A percentile compares a stretch with the other conserved stretches of the same genome.
These are phyloP conservation scores for Dactylellina parvicollis DNA, from an alignment of 2,329 filamentous ascomycete species.

Conservation along the genomic window DNA sequence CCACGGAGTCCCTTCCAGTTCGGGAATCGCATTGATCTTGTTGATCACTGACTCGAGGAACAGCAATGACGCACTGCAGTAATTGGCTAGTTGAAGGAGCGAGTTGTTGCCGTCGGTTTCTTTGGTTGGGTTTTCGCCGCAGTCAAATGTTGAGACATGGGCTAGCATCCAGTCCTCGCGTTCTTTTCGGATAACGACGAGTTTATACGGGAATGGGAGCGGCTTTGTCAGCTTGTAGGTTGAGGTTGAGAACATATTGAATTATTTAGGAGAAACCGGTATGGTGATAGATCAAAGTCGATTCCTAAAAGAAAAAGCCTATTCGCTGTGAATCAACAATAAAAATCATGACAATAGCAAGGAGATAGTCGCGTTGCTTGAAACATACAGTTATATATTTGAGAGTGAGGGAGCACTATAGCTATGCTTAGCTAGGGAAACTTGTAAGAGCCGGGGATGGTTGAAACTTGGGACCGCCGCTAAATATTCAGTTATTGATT, in stretches of 20 bases:
- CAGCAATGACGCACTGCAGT: neutral
- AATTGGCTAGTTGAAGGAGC: neutral
- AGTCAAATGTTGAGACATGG: slow-evolving; percentile 13
- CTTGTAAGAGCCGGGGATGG: too few species aligned
- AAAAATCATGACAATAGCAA: too few species aligned
- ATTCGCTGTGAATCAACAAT: too few species aligned
- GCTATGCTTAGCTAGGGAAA: too few species aligned
- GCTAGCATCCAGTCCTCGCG: neutral
- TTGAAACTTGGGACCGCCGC: too few species aligned
- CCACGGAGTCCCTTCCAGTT: slow-evolving; percentile 19
- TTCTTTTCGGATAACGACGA: slow-evolving; percentile 11
- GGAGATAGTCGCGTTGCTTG: too few species aligned
- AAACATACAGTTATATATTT: too few species aligned
- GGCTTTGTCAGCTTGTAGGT: neutral
- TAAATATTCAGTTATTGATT: too few species aligned
- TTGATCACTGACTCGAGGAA: slow-evolving; percentile 5
- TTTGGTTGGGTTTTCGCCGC: neutral
- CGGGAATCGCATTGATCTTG: slow-evolving; percentile 3
- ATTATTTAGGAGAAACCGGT: neutral
- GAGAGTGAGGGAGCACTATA: too few species aligned
- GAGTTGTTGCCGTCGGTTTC: neutral
- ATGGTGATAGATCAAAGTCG: too few species aligned
- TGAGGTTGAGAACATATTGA: neutral
- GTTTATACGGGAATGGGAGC: slow-evolving; percentile 24
- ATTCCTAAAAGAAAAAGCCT: too few species aligned